phyloP scores from a whole-genome alignment of 352 stramenopile species.

The Globisporangium barbulae region DNA sequence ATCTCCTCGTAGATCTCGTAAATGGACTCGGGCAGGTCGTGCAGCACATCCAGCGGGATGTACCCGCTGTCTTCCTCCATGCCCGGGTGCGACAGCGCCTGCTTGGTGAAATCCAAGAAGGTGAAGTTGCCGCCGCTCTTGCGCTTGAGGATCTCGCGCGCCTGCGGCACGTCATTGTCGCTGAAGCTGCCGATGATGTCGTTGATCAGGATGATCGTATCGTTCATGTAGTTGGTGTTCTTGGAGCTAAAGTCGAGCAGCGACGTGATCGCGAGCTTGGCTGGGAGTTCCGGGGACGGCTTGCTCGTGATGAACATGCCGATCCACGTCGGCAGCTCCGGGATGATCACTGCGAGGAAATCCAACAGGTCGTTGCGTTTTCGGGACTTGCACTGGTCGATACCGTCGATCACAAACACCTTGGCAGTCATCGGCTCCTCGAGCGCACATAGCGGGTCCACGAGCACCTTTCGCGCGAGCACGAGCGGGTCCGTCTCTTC shows the following conservation, averaged over 20 bases:
- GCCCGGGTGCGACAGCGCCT: constrained; percentile 65
- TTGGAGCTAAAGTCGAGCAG: constrained; percentile 70
- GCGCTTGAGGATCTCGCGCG: constrained; percentile 47
- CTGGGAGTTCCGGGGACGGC: constrained; percentile 52
- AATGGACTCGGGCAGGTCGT: constrained; percentile 74
- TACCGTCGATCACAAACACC: constrained; percentile 68
- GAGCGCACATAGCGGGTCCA: constrained; percentile 68
- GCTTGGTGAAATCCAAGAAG: constrained; percentile 78
- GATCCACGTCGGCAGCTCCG: constrained; percentile 67
- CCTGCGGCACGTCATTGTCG: constrained; percentile 36
- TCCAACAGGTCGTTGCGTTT: constrained; percentile 66
- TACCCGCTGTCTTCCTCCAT: constrained; percentile 47
- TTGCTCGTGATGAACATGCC: constrained; percentile 72
- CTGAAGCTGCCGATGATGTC: constrained; percentile 56
- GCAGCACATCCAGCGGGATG: constrained; percentile 57
- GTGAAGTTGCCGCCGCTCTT: constrained; percentile 78
- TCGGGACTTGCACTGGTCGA: constrained; percentile 60
- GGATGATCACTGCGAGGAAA: constrained; percentile 56
- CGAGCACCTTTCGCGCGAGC: constrained; percentile 67
- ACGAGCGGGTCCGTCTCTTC: constrained; percentile 68
- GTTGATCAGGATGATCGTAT: constrained; percentile 50
- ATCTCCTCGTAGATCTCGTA: constrained; percentile 85
- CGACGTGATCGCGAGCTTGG: constrained; percentile 60
- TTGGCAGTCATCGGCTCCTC: constrained; percentile 58
- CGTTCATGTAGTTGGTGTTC: constrained; percentile 56